Evolutionary conservation across 768 basidiomycete species (phyloP).

Genomic region (Lanmaoa rubissima): DNA sequence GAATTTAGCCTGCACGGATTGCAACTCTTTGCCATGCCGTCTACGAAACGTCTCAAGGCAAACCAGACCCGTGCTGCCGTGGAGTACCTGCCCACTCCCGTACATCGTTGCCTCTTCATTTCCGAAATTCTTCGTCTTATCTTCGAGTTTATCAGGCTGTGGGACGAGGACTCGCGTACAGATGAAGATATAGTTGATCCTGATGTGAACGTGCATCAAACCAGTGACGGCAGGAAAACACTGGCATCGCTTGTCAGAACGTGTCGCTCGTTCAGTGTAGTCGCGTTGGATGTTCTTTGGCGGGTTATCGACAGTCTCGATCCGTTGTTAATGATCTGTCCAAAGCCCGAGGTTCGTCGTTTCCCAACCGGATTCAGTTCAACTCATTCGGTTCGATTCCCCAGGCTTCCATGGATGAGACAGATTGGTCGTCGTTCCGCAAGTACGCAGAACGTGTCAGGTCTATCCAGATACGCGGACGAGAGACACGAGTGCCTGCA

Average conservation of each 20-base stretch:
- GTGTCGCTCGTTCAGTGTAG: not conserved
- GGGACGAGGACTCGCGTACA: not conserved
- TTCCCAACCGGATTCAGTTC: not conserved
- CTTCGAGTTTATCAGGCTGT: not conserved
- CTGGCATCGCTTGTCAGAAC: not conserved
- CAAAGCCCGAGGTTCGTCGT: not conserved
- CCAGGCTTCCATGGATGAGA: not conserved
- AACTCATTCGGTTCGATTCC: not conserved
- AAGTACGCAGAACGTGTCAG: not conserved
- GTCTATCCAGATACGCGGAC: not conserved
- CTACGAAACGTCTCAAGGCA: not conserved
- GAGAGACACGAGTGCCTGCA: not conserved
- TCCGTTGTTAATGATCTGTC: not conserved
- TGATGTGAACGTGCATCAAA: not conserved
- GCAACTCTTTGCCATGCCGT: not conserved
- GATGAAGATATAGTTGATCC: not conserved
- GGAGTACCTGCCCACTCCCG: not conserved
- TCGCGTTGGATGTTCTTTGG: not conserved
- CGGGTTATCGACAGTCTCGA: not conserved
- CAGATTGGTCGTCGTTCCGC: not conserved
- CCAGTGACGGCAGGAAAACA: not conserved
- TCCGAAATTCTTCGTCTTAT: not conserved
- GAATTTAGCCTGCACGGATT: not conserved
- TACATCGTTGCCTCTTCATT: not conserved
- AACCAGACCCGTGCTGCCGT: not conserved